Percentiles rank a stretch among this genome's conserved stretches.
These are phyloP conservation scores for Sphaerulina populicola DNA, from an alignment of 2,329 filamentous ascomycete genomes.

Conservation along the genomic window DNA sequence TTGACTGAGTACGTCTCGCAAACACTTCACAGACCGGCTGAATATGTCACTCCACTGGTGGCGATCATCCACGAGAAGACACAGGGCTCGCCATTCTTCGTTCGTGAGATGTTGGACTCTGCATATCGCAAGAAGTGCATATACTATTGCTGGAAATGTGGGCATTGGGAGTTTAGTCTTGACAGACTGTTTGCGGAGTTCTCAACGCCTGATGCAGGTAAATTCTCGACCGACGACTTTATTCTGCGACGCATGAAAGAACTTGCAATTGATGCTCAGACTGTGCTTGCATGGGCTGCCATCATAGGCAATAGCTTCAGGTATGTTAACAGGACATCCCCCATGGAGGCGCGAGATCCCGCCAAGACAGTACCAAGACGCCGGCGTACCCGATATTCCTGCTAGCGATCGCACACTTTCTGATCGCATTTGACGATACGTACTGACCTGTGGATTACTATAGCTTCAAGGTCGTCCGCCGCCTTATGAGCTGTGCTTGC, in stretches of 20 bases:
- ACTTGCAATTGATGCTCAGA: conserved; percentile 62
- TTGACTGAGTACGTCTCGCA: conserved; percentile 73
- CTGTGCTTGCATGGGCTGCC: conserved; percentile 78
- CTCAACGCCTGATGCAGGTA: conserved; percentile 65
- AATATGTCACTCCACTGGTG: conserved; percentile 62
- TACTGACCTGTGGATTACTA: not conserved
- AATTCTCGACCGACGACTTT: conserved; percentile 74
- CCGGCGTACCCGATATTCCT: not conserved
- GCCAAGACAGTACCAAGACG: not conserved
- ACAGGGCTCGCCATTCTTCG: conserved; percentile 84
- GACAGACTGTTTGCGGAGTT: conserved; percentile 83
- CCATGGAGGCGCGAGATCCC: no score
- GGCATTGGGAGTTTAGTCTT: conserved; percentile 74
- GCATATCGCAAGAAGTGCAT: conserved; percentile 82
- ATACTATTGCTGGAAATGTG: conserved; percentile 80
- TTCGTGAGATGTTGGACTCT: conserved; percentile 80
- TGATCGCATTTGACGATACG: not conserved
- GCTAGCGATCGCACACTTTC: no score
- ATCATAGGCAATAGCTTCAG: conserved; percentile 72
- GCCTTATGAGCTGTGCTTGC: conserved; percentile 67
- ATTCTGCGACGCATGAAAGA: conserved; percentile 70
- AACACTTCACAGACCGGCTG: conserved; percentile 61
- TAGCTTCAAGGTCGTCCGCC: conserved; percentile 67
- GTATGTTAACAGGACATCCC: not conserved
- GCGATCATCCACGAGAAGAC: conserved; percentile 85